phyloP scores from a whole-genome alignment of 345 rosid genomes.

The Hibiscus trionum region DNA sequence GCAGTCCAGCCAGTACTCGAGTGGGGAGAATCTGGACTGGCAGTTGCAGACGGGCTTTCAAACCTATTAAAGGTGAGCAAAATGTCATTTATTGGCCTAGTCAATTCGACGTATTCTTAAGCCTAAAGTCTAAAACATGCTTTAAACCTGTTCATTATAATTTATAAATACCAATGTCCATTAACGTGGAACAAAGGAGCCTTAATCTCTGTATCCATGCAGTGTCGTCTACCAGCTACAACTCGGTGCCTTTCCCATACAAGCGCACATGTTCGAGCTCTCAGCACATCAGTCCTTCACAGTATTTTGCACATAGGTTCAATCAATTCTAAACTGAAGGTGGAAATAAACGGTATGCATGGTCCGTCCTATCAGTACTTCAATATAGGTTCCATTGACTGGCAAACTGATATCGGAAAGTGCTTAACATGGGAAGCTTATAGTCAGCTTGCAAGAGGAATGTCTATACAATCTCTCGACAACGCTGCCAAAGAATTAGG shows the following conservation, averaged over 20 bases:
- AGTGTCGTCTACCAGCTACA: slow-evolving; percentile 92
- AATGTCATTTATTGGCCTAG: not conserved
- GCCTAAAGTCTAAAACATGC: not conserved
- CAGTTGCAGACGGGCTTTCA: slow-evolving; percentile 82
- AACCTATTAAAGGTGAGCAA: slow-evolving; percentile 70
- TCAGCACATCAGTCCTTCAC: slow-evolving; percentile 79
- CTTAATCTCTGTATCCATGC: slow-evolving; percentile 24
- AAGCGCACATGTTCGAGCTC: slow-evolving; percentile 91
- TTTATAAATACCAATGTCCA: not conserved
- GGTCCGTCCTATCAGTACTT: slow-evolving; percentile 50
- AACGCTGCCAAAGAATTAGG: slow-evolving; percentile 77
- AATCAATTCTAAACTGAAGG: slow-evolving; percentile 28
- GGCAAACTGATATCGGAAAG: slow-evolving; percentile 72
- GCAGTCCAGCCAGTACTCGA: slow-evolving; percentile 69
- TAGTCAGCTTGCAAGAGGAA: slow-evolving; percentile 56
- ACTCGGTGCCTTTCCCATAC: slow-evolving; percentile 78
- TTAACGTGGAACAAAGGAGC: not conserved
- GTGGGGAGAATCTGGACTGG: slow-evolving; percentile 88
- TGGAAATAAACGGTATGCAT: slow-evolving; percentile 41
- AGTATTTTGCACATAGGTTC: slow-evolving; percentile 53
- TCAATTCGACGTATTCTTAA: not conserved
- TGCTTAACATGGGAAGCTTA: slow-evolving; percentile 90
- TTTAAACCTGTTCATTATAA: not conserved
- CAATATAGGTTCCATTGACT: slow-evolving; percentile 45
- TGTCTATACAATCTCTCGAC: slow-evolving; percentile 57